Base-by-base conservation (phyloP, 2,329 filamentous ascomycete genomes). In the Trichocomaceae sp. region DNA sequence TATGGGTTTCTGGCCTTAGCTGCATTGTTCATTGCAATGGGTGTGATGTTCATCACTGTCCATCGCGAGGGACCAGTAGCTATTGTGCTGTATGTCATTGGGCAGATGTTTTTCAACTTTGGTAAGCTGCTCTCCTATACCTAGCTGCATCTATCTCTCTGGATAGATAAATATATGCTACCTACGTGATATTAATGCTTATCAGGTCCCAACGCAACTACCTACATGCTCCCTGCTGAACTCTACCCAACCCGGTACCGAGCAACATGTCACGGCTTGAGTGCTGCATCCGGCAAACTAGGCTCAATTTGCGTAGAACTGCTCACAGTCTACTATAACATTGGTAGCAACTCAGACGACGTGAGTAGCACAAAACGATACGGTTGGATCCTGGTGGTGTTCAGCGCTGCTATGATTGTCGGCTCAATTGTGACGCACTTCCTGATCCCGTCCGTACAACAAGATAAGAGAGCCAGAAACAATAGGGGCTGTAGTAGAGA, bases 201-300 rank as follows among this genome's bases (percentile, higher is more conserved):
- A 13, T 22, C 47, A 69, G 69, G 68, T 19, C 70, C 70, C 33
- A 73, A 72, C 47, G 68, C 68, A 59, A 72, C 72, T 35, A 74
- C 69, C 6, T 72, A 72, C 55, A 74, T 77, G 61, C 77, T 81
- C 37, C 76, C 79, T n/a, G 78, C 78, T 12, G 79, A 81, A 58
- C 72, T 80, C 50, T 82, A 81, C 58, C 79, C 79, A 3, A 82
- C 79, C 0, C 71, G 76, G 17, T 81, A 81, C 60, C 74, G 79
- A 17, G 78, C 73, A 51, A 78, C 76, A 1, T 78, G 75, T 57
- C 77, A 82, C 61, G 79, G 79, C 19, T 74, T 82, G 57, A 73
- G 75, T 26, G 79, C 79, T n/a, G 79, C 72, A 1, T 63, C 72
- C 1, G 79, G 79, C 3, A 82, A 82, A 61, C 64, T 82, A 0